Evolutionary conservation across 2,329 filamentous ascomycete genomes (phyloP).

Genomic region (Neocatenulostroma microsporum): DNA sequence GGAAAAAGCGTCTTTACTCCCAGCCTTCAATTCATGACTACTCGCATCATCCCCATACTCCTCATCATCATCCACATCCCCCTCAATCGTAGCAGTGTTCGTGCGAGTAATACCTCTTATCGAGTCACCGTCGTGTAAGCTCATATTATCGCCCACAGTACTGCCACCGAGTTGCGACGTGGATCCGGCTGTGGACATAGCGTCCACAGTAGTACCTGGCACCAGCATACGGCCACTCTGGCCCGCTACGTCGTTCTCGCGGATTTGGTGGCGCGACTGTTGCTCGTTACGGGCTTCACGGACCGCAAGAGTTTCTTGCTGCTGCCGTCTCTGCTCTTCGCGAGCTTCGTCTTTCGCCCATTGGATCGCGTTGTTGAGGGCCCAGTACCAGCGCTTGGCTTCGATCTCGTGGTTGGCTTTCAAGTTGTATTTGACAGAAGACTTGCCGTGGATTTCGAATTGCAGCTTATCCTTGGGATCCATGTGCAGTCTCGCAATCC

Average conservation of each 20-base stretch:
- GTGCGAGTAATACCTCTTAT: slow-evolving; percentile 38
- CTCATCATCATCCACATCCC: slow-evolving; percentile 57
- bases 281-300: slow-evolving; percentile 74
- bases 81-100: slow-evolving; percentile 45
- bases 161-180: slow-evolving; percentile 38
- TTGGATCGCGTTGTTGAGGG: slow-evolving; percentile 96
- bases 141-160: slow-evolving; percentile 47
- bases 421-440: slow-evolving; percentile 94
- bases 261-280: slow-evolving; percentile 40
- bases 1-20: slow-evolving; percentile 87
- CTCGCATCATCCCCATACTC: slow-evolving; percentile 76
- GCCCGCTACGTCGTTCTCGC: slow-evolving; percentile 21
- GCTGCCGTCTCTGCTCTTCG: slow-evolving; percentile 72
- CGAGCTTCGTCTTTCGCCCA: slow-evolving; percentile 96
- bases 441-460: slow-evolving; percentile 96
- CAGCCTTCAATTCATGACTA: slow-evolving; percentile 61
- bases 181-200: slow-evolving; percentile 37
- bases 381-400: slow-evolving; percentile 98
- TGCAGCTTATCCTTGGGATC: slow-evolving; percentile 94
- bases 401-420: slow-evolving; percentile 98
- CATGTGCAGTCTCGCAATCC: slow-evolving; percentile 90
- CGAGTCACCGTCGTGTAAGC: slow-evolving; percentile 48
- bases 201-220: slow-evolving; percentile 41
- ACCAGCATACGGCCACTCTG: slow-evolving; percentile 19
- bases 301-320: slow-evolving; percentile 65